Percentiles rank a stretch among this genome's conserved stretches.
phyloP scores from a whole-genome alignment of 345 rosid genomes.

The Syzygium aromaticum region DNA sequence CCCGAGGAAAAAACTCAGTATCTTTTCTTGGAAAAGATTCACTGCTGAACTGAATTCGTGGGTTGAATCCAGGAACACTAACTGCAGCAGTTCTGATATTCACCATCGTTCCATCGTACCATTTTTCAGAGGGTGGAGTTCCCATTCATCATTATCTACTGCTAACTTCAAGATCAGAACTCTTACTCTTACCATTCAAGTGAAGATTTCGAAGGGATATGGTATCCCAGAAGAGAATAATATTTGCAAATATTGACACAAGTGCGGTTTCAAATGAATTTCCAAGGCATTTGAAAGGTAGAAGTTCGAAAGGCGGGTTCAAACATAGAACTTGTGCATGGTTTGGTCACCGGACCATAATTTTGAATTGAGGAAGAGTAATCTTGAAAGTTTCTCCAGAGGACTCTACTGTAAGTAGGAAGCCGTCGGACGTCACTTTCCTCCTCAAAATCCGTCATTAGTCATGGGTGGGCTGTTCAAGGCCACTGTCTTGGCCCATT shows the following conservation, averaged over 20 bases:
- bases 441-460: background rate
- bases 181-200: background rate
- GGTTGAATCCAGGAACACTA: background rate
- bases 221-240: background rate
- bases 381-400: background rate
- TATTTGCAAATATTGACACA: background rate
- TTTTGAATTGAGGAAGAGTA: background rate
- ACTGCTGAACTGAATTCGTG: background rate
- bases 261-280: background rate
- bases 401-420: background rate
- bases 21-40: background rate
- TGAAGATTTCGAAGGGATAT: background rate
- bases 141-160: background rate
- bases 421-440: background rate
- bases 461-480: background rate
- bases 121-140: background rate
- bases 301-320: background rate
- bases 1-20: background rate
- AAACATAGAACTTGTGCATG: background rate
- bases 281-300: background rate
- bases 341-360: background rate
- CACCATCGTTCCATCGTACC: background rate
- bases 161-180: background rate
- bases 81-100: background rate
- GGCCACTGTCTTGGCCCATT: background rate